These are phyloP conservation scores for Seminavis robusta DNA, from an alignment of 108 stramenopile species.

Conservation along the genomic window DNA sequence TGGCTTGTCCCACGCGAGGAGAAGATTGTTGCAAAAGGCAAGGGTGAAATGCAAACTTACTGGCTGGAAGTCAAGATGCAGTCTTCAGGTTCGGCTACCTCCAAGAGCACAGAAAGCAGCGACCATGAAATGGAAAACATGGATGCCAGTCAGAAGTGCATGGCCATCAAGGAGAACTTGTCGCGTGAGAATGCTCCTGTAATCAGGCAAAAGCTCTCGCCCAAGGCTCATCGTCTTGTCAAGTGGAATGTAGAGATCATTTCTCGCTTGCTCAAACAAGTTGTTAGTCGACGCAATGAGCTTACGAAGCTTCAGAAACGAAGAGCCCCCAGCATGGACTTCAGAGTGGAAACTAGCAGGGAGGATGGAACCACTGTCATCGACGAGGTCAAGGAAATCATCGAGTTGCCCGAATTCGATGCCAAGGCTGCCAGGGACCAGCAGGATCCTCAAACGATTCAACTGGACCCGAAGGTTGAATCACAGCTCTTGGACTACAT, in stretches of 20 bases:
- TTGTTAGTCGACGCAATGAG: slow-evolving; percentile 4
- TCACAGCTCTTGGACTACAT: slow-evolving; percentile 9
- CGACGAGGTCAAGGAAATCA: slow-evolving; percentile 25
- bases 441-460: background rate
- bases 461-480: slow-evolving; percentile 1
- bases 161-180: too few relatives aligned
- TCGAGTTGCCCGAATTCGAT: slow-evolving; percentile 23
- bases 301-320: too few relatives aligned
- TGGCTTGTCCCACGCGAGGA: slow-evolving; percentile 8
- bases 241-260: slow-evolving; percentile 17
- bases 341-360: too few relatives aligned
- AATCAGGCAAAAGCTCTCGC: too few relatives aligned
- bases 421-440: background rate
- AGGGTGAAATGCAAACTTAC: slow-evolving; percentile 28
- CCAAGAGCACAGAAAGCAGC: background rate
- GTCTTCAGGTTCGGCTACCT: background rate
- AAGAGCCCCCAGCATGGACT: too few relatives aligned
- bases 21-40: slow-evolving; percentile 18
- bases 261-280: background rate
- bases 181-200: too few relatives aligned
- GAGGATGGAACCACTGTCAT: slow-evolving; percentile 1
- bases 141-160: too few relatives aligned
- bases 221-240: slow-evolving; percentile 9
- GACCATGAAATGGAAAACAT: too few relatives aligned
- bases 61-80: slow-evolving; percentile 14